Percentiles rank a stretch among this genome's conserved stretches.
phyloP scores from a whole-genome alignment of 2,329 filamentous ascomycete species.

The Arachnopeziza araneosa region DNA sequence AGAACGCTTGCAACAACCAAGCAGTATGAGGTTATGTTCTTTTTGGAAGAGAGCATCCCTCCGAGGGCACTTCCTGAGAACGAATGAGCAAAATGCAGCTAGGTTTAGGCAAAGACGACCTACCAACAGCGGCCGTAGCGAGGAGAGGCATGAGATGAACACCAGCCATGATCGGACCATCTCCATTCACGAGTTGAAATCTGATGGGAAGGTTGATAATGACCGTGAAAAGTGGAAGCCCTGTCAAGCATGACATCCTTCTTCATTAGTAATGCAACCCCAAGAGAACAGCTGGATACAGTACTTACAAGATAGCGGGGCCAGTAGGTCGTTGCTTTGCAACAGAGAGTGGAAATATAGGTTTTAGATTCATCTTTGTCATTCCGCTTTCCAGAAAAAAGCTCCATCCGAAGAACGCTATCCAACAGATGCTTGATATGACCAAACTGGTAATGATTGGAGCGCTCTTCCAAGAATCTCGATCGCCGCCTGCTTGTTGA shows the following conservation, averaged over 20 bases:
- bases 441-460: conserved; percentile 32
- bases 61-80: not conserved
- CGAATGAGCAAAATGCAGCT: not conserved
- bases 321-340: not conserved
- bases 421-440: conserved; percentile 23
- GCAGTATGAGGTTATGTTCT: not conserved
- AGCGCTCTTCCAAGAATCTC: conserved; percentile 38
- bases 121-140: conserved; percentile 43
- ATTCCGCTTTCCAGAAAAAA: not conserved
- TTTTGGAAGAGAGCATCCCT: not conserved
- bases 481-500: conserved; percentile 36
- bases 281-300: not conserved
- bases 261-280: not conserved
- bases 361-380: conserved; percentile 4
- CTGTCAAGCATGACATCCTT: conserved; percentile 40
- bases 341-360: not conserved
- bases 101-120: not conserved
- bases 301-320: not conserved
- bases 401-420: conserved; percentile 30
- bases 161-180: conserved; percentile 48
- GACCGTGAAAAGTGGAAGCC: conserved; percentile 53
- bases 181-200: conserved; percentile 53
- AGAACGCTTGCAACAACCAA: not conserved
- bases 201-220: conserved; percentile 54
- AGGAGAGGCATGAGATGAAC: conserved; percentile 54